phyloP scores from a whole-genome alignment of 352 stramenopile genomes.

The Phytopythium delawarense region DNA sequence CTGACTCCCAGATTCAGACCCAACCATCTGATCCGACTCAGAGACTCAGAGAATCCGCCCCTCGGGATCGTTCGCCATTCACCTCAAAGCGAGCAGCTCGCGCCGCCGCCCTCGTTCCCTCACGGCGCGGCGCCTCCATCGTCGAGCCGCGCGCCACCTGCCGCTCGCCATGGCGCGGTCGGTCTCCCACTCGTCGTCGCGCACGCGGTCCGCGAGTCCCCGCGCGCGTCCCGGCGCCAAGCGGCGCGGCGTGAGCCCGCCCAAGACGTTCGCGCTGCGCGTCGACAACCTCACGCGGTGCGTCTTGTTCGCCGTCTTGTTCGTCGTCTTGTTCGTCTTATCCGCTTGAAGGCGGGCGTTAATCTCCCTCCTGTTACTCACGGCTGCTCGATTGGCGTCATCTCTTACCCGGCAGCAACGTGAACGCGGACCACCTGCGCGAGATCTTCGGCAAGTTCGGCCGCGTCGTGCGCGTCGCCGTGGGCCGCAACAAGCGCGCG shows the following conservation, averaged over 20 bases:
- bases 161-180: conserved; percentile 1
- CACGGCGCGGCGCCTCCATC: neutral
- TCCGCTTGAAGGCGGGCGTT: neutral
- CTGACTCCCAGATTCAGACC: too few relatives aligned
- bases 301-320: neutral
- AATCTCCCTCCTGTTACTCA: neutral
- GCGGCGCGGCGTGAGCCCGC: conserved; percentile 2
- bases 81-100: too few relatives aligned
- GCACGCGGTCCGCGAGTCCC: neutral
- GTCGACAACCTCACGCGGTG: conserved; percentile 81
- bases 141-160: neutral
- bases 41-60: too few relatives aligned
- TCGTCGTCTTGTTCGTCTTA: neutral
- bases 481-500: conserved; percentile 36
- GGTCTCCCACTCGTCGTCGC: conserved; percentile 1
- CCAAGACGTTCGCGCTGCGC: conserved; percentile 38
- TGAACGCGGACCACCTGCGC: conserved; percentile 72
- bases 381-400: neutral
- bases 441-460: conserved; percentile 90
- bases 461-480: conserved; percentile 44
- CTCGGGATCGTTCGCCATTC: too few relatives aligned
- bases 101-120: neutral
- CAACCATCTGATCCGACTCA: too few relatives aligned
- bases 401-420: conserved; percentile 32
- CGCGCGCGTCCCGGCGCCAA: too few relatives aligned